phyloP scores from a whole-genome alignment of 441 rosid genomes.

The Syzygium syzygioides region DNA sequence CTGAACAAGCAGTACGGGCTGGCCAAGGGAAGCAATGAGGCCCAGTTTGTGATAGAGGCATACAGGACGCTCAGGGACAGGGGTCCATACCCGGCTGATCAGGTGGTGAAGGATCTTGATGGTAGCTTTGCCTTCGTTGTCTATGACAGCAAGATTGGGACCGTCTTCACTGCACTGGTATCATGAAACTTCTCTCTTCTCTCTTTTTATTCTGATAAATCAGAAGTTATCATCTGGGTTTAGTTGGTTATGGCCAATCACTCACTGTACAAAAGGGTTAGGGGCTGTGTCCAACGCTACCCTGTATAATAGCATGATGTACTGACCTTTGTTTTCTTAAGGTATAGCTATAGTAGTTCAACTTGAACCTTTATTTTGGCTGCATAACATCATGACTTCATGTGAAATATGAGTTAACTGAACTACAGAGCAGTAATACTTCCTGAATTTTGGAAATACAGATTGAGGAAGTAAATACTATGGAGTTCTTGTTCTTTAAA shows the following conservation, averaged over 20 bases:
- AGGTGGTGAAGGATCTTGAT: slow-evolving; percentile 79
- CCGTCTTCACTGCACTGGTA: slow-evolving; percentile 77
- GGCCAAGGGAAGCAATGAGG: slow-evolving; percentile 65
- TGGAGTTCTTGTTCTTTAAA: background rate
- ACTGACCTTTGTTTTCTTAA: background rate
- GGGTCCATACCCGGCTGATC: slow-evolving; percentile 91
- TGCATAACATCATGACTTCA: background rate
- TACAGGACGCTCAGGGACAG: slow-evolving; percentile 86
- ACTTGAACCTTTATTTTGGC: background rate
- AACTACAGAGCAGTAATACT: background rate
- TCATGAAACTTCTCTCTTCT: background rate
- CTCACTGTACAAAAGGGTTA: background rate
- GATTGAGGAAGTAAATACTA: background rate
- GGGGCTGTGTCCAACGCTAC: background rate
- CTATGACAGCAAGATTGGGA: slow-evolving; percentile 60
- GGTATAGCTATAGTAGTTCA: background rate
- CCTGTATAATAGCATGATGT: background rate
- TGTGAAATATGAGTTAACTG: background rate
- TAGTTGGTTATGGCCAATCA: background rate
- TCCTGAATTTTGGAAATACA: background rate
- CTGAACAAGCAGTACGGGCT: slow-evolving; percentile 77
- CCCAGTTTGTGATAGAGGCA: slow-evolving; percentile 73
- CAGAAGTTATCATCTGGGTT: background rate
- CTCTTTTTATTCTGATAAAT: background rate
- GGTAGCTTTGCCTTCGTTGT: slow-evolving; percentile 82